Base-by-base conservation (phyloP, 2,329 filamentous ascomycete species). In the Colletotrichum siamense region DNA sequence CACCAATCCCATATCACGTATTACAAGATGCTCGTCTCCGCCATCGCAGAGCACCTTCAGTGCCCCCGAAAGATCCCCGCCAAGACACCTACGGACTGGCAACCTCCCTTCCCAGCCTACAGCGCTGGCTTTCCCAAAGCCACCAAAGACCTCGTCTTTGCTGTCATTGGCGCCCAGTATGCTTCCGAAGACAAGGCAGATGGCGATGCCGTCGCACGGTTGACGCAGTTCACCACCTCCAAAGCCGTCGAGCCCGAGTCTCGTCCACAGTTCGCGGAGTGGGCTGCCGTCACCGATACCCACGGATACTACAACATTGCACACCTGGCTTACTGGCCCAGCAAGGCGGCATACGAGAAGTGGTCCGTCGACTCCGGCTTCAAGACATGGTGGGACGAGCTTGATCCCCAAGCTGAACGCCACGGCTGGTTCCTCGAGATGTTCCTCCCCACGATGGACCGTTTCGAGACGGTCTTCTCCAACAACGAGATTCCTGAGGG, bases 341-440 rank as follows among this genome's bases (percentile, higher is more conserved):
- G 79, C 49, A 79, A 75, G 59, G 75, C 75, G 7, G 64, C 76
- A 2, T 84, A 84, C 77, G 72, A 80, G 2, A 69, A 75, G 6
- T 88, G 86, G 86, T 75, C 81, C 5, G 63, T 52, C 5, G 63
- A 80, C 24, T 84, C 83, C 10, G 85, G 84, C 1, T 88, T 87
- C 69, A 65, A 79, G 8, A 57, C 64, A 3, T 87, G 85, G 85
- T 88, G 86, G 86, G 67, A 82, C 6, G 77, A 66, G 5, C 77
- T 84, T 2, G 75, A 83, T 12, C 76, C 79, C 13, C 79, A 78
- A n/a, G 65, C 55, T 5, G 26, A 75, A 4, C 77, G 63, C 13
- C 73, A 84, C 16, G 86, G 87, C 15, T 88, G 84, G 84, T 88
- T 88, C 78, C 79, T 84, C 26, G 86, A 89, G 78, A 78, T 87